Conservation (phyloP, 2,329 filamentous ascomycete genomes). For the Dryadomyces quercivorus region DNA sequence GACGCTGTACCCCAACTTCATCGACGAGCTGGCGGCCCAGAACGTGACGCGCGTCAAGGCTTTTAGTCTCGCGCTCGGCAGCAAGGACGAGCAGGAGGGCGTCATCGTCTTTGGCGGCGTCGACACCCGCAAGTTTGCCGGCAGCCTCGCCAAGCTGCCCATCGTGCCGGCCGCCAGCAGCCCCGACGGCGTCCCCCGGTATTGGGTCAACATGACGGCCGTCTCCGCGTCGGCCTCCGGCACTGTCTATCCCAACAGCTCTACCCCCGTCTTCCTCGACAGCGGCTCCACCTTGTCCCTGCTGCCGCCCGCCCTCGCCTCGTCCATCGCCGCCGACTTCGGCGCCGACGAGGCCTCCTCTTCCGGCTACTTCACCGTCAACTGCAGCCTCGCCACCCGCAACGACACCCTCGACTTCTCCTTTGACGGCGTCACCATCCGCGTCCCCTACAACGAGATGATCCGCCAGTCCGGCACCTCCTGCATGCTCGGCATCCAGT, state of each 20-base stretch:
- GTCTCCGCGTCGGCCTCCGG: constrained; percentile 25
- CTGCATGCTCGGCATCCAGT: constrained; percentile 38
- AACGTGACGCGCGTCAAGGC: constrained; percentile 47
- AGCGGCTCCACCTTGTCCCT: constrained; percentile 59
- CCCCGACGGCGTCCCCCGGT: constrained; percentile 39
- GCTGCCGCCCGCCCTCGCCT: constrained; percentile 44
- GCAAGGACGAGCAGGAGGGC: constrained; percentile 46
- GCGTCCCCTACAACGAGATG: constrained; percentile 37
- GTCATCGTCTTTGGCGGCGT: constrained; percentile 57
- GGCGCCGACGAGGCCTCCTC: constrained; percentile 24
- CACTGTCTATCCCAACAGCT: constrained; percentile 22
- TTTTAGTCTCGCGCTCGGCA: constrained; percentile 54
- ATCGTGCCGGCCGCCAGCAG: constrained; percentile 43
- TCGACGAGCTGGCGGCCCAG: constrained; percentile 36
- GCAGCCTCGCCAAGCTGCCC: constrained; percentile 45
- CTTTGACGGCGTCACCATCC: constrained; percentile 34
- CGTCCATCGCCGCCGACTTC: constrained; percentile 36
- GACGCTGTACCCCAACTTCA: constrained; percentile 35
- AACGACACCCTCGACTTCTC: constrained; percentile 34
- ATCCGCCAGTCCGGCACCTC: constrained; percentile 23
- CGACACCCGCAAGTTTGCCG: constrained; percentile 51
- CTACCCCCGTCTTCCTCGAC: constrained; percentile 52
- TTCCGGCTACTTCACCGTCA: constrained; percentile 33
- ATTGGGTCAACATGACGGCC: constrained; percentile 37
- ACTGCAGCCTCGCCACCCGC: constrained; percentile 28